Evolutionary conservation across 2,329 filamentous ascomycete species (phyloP).

Genomic region (Conoideocrella luteorostrata): DNA sequence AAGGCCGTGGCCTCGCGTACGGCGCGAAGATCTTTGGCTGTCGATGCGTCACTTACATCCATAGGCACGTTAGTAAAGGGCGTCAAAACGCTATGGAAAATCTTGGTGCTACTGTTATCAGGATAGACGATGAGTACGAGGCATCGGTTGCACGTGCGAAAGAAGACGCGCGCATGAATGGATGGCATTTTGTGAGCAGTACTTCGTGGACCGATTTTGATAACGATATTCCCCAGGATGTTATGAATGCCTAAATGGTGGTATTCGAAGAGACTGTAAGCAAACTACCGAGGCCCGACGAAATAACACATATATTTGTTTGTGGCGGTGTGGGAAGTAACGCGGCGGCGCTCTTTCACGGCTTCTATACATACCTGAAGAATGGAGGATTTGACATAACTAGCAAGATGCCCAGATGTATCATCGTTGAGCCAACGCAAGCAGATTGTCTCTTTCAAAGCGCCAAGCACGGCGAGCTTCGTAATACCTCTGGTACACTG

Average conservation of each 20-base stretch:
- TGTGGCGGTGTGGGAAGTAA: conserved; percentile 14
- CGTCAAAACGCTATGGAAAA: conserved; percentile 10
- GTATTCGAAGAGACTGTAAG: conserved; percentile 10
- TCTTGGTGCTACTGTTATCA: conserved; percentile 11
- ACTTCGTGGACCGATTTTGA: conserved; percentile 12
- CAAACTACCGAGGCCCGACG: neutral
- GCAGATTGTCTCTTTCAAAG: conserved; percentile 12
- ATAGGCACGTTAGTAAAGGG: conserved; percentile 8
- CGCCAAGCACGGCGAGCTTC: conserved; percentile 9
- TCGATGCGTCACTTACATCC: conserved; percentile 13
- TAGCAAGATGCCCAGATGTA: conserved; percentile 2
- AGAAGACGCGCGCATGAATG: conserved; percentile 12
- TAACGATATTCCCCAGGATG: conserved; percentile 7
- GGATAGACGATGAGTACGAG: conserved; percentile 12
- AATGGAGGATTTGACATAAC: neutral
- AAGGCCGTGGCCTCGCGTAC: conserved; percentile 12
- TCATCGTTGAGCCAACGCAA: conserved; percentile 12
- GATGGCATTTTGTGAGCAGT: conserved; percentile 14
- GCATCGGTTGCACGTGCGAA: conserved; percentile 9
- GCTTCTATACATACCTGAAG: conserved; percentile 1
- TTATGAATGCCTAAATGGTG: conserved; percentile 15
- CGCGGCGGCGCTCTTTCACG: conserved; percentile 10
- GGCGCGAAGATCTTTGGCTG: conserved; percentile 12
- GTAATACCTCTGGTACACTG: conserved; percentile 3
- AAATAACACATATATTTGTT: conserved; percentile 12